Base-by-base conservation (phyloP, 148 eudicot genomes). In the Arctostaphylos glauca region DNA sequence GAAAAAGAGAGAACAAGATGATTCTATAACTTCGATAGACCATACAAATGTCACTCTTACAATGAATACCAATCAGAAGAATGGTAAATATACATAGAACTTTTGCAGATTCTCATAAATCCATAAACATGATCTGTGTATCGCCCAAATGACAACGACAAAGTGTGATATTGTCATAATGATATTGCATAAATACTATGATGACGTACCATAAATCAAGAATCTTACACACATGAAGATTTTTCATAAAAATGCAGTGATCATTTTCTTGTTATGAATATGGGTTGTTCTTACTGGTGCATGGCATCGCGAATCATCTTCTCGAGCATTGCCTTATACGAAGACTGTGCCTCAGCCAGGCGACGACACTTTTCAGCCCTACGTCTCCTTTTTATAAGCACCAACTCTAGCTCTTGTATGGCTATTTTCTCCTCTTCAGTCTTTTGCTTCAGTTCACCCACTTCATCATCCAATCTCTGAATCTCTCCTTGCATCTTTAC, bases 261-360 rank as follows among this genome's bases (percentile, higher is more conserved):
- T 15, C 25, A 62, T 49, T 46, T 47, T 23, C 73, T 7, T 55
- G 0, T 38, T 23, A 9, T 16, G 2, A 84, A 79, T 5, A 62
- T 6, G 18, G 66, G 52, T 79, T 16, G 46, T 74, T 38, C 95
- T 94, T 91, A 94, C 99, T 96, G 99, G 92, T 96, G 99, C 98
- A 96, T 93, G 50, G 99, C 94, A 82, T 92, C 97, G 84, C 97
- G 83, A 84, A 96, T 93, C 99, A 96, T 96, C 86, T 91, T 94
- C 91, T 96, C 98, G 38, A 96, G 89, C 93, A 93, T 96, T 76
- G 91, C 41, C 66, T 87, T 89, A 84, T 96, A 91, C 5, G 97
- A 91, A 73, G 94, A 91, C 75, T 96, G 99, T 53, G 98, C 89
- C 85, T 96, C 99, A 41, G 99, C 98, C 19, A 96, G 86, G 48